Evolutionary conservation across 768 basidiomycete species (phyloP).

Genomic region (Paxillus involutus): DNA sequence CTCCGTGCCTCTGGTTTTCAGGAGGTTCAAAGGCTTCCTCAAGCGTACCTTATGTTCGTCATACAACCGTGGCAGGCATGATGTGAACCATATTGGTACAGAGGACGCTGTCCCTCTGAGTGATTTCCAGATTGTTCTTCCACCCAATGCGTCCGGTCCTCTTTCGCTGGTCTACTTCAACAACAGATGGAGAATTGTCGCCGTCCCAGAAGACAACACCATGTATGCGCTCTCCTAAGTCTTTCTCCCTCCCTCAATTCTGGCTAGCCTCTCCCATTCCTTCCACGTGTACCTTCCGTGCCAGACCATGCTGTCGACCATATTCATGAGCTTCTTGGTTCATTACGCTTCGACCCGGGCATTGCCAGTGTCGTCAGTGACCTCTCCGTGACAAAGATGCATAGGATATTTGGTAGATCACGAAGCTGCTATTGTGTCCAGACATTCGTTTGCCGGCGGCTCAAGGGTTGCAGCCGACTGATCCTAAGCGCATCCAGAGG

Average conservation of each 20-base stretch:
- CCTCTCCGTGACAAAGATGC: slow-evolving; percentile 65
- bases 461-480: slow-evolving; percentile 23
- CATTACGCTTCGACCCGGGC: slow-evolving; percentile 66
- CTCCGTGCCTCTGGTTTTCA: slow-evolving; percentile 55
- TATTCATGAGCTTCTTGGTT: slow-evolving; percentile 55
- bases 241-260: slow-evolving; percentile 62
- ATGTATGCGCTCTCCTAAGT: slow-evolving; percentile 54
- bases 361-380: slow-evolving; percentile 69
- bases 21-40: slow-evolving; percentile 50
- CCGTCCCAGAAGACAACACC: slow-evolving; percentile 38
- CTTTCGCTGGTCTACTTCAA: slow-evolving; percentile 45
- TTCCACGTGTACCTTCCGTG: slow-evolving; percentile 51
- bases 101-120: slow-evolving; percentile 9
- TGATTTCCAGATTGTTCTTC: slow-evolving; percentile 19
- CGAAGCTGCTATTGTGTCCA: slow-evolving; percentile 70
- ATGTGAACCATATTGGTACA: too few relatives aligned
- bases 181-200: slow-evolving; percentile 47
- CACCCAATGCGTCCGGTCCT: slow-evolving; percentile 3
- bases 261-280: slow-evolving; percentile 73
- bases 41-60: too few relatives aligned
- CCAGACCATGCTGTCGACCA: slow-evolving; percentile 52
- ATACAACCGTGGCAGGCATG: too few relatives aligned
- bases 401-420: slow-evolving; percentile 76
- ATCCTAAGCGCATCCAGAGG: slow-evolving; percentile 70
- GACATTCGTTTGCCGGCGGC: slow-evolving; percentile 86